phyloP scores from a whole-genome alignment of 179 eudicot genomes.

The Gypsophila paniculata region DNA sequence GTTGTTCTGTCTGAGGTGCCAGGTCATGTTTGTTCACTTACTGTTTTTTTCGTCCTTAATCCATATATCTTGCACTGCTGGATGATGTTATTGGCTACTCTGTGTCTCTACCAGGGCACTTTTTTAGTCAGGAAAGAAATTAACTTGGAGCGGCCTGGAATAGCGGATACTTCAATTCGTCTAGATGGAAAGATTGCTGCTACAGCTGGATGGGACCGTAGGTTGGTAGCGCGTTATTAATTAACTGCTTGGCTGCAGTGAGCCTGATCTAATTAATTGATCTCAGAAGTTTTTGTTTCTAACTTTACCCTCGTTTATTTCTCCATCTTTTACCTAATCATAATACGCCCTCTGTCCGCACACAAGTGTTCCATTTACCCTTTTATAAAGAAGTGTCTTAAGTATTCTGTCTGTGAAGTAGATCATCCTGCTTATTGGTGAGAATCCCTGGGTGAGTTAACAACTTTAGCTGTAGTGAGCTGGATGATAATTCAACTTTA shows the following conservation, averaged over 20 bases:
- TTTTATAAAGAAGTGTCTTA: not conserved
- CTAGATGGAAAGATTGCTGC: conserved; percentile 65
- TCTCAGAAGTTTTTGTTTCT: not conserved
- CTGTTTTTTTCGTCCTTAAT: not conserved
- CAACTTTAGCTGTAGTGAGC: not conserved
- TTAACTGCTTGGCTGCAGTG: not conserved
- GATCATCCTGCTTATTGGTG: not conserved
- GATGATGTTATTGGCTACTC: conserved; percentile 16
- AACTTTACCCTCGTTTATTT: not conserved
- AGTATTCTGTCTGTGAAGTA: not conserved
- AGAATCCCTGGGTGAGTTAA: not conserved
- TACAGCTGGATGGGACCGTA: conserved; percentile 85
- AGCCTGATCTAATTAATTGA: not conserved
- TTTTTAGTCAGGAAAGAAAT: conserved; percentile 77
- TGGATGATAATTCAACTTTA: not conserved
- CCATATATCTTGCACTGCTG: not conserved
- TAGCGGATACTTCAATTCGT: conserved; percentile 58
- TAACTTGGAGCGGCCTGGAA: conserved; percentile 72
- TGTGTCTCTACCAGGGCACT: conserved; percentile 38
- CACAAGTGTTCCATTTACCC: not conserved
- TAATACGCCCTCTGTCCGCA: not conserved
- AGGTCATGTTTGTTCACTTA: not conserved
- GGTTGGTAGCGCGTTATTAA: conserved; percentile 34
- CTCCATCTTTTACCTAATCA: not conserved
- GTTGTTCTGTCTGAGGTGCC: not conserved